A percentile compares a stretch with the other conserved stretches of the same genome.
Conservation (phyloP, 805 yeast genomes). For the Hermanozyma aechmeae region DNA sequence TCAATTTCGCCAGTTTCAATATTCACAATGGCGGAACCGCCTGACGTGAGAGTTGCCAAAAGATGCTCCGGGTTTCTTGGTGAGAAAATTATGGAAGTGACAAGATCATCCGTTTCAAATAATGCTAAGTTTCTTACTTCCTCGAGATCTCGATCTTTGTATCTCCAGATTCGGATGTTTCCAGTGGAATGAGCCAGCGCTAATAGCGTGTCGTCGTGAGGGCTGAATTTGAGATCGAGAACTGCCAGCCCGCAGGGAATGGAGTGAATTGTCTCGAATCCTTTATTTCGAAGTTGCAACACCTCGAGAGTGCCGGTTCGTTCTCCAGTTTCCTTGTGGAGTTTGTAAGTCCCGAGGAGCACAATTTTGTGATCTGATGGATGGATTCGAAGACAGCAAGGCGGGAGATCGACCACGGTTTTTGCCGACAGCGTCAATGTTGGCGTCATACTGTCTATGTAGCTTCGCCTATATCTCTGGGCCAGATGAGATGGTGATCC, state of each 20-base stretch:
- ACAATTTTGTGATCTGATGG: slow-evolving; percentile 40
- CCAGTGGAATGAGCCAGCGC: slow-evolving; percentile 80
- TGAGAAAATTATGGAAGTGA: slow-evolving; percentile 59
- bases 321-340: slow-evolving; percentile 44
- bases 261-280: slow-evolving; percentile 6
- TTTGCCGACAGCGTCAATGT: no score
- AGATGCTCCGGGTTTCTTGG: slow-evolving; percentile 29
- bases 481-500: no score
- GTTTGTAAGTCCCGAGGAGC: slow-evolving; percentile 72
- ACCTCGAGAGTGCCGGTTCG: slow-evolving; percentile 58
- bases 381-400: slow-evolving; percentile 66
- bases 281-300: slow-evolving; percentile 17
- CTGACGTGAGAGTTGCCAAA: slow-evolving; percentile 59
- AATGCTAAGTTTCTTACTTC: slow-evolving; percentile 23
- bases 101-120: slow-evolving; percentile 39
- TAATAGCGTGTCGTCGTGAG: slow-evolving; percentile 39
- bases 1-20: slow-evolving; percentile 9
- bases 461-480: no score
- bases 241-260: slow-evolving; percentile 50
- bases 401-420: slow-evolving; percentile 67
- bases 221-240: slow-evolving; percentile 65
- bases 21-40: slow-evolving; percentile 41
- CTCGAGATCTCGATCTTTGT: slow-evolving; percentile 9
- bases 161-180: slow-evolving; percentile 53
- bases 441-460: no score